phyloP scores from a whole-genome alignment of 73 alveolate species.

The Paramecium sonneborni region DNA sequence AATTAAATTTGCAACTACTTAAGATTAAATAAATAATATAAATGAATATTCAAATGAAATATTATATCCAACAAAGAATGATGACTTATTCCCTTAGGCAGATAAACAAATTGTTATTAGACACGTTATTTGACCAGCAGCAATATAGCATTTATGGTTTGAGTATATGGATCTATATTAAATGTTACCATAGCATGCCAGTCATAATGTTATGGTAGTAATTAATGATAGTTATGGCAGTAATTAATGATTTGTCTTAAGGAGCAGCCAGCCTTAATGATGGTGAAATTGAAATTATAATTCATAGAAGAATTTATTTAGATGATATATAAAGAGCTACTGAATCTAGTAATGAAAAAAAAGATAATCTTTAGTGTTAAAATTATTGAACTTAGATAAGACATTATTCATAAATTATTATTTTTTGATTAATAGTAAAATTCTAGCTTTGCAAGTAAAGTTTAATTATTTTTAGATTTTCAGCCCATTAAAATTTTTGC shows the following conservation, averaged over 20 bases:
- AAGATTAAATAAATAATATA: constrained; percentile 69
- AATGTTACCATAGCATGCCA: constrained; percentile 33
- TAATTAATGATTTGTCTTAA: constrained; percentile 87
- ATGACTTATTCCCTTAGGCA: constrained; percentile 89
- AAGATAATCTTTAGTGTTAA: background rate
- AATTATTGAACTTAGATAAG: background rate
- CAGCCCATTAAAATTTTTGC: background rate
- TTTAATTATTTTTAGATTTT: background rate
- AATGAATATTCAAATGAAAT: constrained; percentile 43
- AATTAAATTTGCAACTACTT: constrained; percentile 78
- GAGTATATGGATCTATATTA: background rate
- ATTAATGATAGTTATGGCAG: too few relatives aligned
- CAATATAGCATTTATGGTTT: constrained; percentile 82
- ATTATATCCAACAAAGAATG: constrained; percentile 75
- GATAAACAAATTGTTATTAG: constrained; percentile 82
- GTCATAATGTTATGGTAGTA: background rate
- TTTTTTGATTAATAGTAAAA: background rate
- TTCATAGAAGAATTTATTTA: constrained; percentile 79
- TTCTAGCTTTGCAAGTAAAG: background rate
- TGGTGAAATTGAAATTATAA: constrained; percentile 94
- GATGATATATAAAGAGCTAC: constrained; percentile 88
- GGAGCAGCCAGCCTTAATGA: constrained; percentile 85
- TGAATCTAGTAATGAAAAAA: constrained; percentile 81
- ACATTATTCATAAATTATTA: background rate
- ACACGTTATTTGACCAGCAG: constrained; percentile 95